phyloP scores from a whole-genome alignment of 306 rosid genomes.

The Vigna reflexopilosa region DNA sequence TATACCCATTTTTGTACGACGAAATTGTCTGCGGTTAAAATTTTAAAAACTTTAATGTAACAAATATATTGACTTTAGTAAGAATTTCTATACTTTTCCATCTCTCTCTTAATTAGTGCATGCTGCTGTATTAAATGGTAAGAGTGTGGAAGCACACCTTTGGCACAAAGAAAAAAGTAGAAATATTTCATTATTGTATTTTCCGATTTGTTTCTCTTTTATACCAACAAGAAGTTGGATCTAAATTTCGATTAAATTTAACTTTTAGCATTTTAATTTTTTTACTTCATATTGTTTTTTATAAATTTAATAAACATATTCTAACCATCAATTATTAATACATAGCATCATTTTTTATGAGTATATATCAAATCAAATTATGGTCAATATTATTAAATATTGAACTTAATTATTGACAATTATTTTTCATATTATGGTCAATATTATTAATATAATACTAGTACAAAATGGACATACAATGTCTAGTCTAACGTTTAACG shows the following conservation, averaged over 20 bases:
- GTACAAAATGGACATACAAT: too few species aligned
- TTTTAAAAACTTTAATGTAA: neutral
- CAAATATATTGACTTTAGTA: neutral
- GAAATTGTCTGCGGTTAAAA: neutral
- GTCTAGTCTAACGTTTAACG: too few species aligned
- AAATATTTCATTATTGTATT: neutral
- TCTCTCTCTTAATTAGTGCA: neutral
- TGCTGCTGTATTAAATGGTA: slow-evolving; percentile 48
- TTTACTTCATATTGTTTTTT: too few species aligned
- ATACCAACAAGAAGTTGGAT: neutral
- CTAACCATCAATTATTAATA: neutral
- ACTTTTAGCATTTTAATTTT: too few species aligned
- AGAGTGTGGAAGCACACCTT: slow-evolving; percentile 41
- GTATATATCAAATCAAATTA: neutral
- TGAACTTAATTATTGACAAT: neutral
- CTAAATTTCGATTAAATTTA: neutral
- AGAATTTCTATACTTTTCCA: neutral
- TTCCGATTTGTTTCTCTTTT: neutral
- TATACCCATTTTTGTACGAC: neutral
- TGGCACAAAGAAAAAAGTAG: neutral
- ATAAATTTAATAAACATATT: neutral
- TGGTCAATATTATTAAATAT: neutral
- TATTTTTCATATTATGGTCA: neutral
- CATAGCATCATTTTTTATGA: neutral
- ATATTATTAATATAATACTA: neutral